phyloP scores from a whole-genome alignment of 2,329 filamentous ascomycete species.

The Pyrenophora teres region DNA sequence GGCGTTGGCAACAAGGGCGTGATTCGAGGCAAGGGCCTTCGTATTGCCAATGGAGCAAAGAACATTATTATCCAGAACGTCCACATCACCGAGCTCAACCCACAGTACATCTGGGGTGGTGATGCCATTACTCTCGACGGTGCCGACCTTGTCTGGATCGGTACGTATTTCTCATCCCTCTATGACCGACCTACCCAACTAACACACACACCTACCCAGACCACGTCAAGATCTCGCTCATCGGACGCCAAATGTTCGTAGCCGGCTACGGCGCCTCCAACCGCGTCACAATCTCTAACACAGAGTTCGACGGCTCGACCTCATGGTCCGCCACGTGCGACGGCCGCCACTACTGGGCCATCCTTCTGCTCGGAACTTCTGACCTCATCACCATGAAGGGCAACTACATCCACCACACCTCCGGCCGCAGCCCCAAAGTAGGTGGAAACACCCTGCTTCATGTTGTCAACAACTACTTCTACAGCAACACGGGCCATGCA shows the following conservation, averaged over 20 bases:
- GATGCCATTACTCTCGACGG: conserved; percentile 43
- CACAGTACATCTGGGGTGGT: conserved; percentile 47
- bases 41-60: conserved; percentile 17
- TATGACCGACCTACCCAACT: not conserved
- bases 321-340: conserved; percentile 23
- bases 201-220: conserved; percentile 9
- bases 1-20: conserved; percentile 47
- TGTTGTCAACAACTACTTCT: conserved; percentile 25
- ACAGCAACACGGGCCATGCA: conserved; percentile 19
- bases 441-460: conserved; percentile 19
- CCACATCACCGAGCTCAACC: conserved; percentile 45
- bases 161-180: not conserved
- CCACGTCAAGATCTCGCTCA: conserved; percentile 21
- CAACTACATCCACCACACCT: conserved; percentile 27
- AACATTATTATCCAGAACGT: conserved; percentile 50
- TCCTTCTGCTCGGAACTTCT: conserved; percentile 16
- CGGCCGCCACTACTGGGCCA: conserved; percentile 24
- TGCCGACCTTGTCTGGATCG: conserved; percentile 42
- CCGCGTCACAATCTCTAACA: conserved; percentile 26
- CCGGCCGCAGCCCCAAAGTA: conserved; percentile 22
- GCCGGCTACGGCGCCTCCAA: conserved; percentile 12
- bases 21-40: conserved; percentile 32
- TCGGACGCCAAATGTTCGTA: conserved; percentile 23
- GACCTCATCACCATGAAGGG: conserved; percentile 22
- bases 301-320: conserved; percentile 23